A percentile compares a stretch with the other conserved stretches of the same genome.
These are phyloP conservation scores for Exophiala sp. DNA, from an alignment of 2,329 filamentous ascomycete species.

Conservation along the genomic window DNA sequence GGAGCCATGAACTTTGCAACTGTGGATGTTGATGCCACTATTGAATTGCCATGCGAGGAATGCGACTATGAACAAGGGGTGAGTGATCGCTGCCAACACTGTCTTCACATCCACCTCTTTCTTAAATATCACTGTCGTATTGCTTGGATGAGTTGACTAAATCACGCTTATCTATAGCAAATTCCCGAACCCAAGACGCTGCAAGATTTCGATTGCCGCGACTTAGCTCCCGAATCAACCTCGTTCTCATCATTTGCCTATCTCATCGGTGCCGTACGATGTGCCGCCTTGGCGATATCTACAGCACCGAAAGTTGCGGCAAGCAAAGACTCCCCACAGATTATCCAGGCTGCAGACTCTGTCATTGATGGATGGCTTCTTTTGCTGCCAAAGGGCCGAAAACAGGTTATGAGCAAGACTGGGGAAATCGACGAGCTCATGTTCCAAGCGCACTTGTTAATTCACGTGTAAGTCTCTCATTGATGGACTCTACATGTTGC, in stretches of 20 bases:
- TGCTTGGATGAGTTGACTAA: neutral
- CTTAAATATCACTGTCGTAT: neutral
- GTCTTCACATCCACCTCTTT: neutral
- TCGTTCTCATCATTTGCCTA: conserved; percentile 36
- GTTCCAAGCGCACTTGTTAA: conserved; percentile 85
- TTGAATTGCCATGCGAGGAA: conserved; percentile 36
- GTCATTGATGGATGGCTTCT: conserved; percentile 40
- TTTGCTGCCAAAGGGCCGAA: conserved; percentile 35
- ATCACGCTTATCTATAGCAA: conserved; percentile 16
- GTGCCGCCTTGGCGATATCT: conserved; percentile 30
- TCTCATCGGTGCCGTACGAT: conserved; percentile 32
- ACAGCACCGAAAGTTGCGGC: conserved; percentile 23
- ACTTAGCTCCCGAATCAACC: conserved; percentile 29
- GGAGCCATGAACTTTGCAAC: conserved; percentile 5
- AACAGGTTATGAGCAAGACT: conserved; percentile 31
- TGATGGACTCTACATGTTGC: neutral
- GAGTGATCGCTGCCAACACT: neutral
- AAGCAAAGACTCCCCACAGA: conserved; percentile 29
- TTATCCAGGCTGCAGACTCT: conserved; percentile 37
- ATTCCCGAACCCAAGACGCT: conserved; percentile 32
- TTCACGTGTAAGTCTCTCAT: conserved; percentile 35
- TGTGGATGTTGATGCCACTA: conserved; percentile 20
- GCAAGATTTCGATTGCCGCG: conserved; percentile 34
- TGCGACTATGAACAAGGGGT: conserved; percentile 23
- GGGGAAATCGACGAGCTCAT: conserved; percentile 57